Conservation (phyloP, 768 basidiomycete genomes). For the Dacryopinax primogenitus region DNA sequence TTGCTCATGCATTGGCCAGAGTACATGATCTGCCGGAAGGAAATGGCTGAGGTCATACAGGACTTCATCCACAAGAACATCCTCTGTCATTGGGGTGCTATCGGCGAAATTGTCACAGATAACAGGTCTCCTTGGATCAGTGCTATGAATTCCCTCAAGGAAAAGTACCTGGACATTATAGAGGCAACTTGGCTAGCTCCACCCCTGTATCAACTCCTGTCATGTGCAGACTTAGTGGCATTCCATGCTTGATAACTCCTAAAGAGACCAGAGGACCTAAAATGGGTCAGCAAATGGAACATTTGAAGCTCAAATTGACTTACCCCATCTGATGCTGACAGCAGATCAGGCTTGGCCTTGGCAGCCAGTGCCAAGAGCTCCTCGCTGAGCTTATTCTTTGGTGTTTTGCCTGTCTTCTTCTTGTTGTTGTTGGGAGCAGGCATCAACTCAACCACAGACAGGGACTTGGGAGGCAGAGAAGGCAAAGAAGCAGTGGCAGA, state of each 20-base stretch:
- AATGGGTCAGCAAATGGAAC: too few relatives aligned
- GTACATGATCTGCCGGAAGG: conserved; percentile 22
- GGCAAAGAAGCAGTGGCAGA: too few relatives aligned
- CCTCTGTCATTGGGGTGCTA: conserved; percentile 16
- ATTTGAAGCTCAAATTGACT: too few relatives aligned
- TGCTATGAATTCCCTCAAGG: conserved; percentile 11
- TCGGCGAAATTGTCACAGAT: conserved; percentile 18
- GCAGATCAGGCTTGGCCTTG: too few relatives aligned
- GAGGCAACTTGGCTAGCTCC: conserved; percentile 26
- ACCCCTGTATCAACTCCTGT: not conserved
- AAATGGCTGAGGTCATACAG: conserved; percentile 13
- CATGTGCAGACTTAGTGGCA: not conserved
- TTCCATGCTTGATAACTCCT: not conserved
- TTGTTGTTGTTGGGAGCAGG: too few relatives aligned
- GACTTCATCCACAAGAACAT: conserved; percentile 20
- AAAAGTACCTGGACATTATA: conserved; percentile 21
- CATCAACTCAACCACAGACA: too few relatives aligned
- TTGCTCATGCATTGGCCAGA: conserved; percentile 19
- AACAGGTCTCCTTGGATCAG: conserved; percentile 16
- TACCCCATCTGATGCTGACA: too few relatives aligned
- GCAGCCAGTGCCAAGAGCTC: too few relatives aligned
- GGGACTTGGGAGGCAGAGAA: too few relatives aligned
- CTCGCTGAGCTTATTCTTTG: too few relatives aligned
- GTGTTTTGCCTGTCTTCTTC: too few relatives aligned
- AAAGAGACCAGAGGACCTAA: not conserved